These are phyloP conservation scores for Cercospora berteroae DNA, from an alignment of 2,329 filamentous ascomycete species.

Conservation along the genomic window DNA sequence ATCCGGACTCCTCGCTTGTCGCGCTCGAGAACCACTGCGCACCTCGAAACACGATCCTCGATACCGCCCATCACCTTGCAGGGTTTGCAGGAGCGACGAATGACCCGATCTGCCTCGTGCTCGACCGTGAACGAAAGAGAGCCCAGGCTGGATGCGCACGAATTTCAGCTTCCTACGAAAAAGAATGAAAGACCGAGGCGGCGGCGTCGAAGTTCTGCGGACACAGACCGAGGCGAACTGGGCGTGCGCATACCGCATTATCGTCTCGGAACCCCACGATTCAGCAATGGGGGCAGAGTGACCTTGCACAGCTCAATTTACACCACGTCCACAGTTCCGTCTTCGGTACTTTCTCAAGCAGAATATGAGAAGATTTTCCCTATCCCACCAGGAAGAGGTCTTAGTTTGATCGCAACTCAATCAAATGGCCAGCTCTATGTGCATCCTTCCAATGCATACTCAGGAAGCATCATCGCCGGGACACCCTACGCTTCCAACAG, in stretches of 20 bases:
- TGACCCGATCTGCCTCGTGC: conserved; percentile 66
- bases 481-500: conserved; percentile 14
- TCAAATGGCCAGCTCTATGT: conserved; percentile 20
- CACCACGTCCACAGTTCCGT: conserved; percentile 60
- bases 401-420: conserved; percentile 21
- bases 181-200: conserved; percentile 26
- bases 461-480: conserved; percentile 12
- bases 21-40: conserved; percentile 11
- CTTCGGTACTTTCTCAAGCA: conserved; percentile 56
- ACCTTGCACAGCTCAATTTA: conserved; percentile 79
- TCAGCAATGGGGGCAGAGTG: conserved; percentile 72
- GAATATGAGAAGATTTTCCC: conserved; percentile 45
- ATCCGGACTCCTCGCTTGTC: conserved; percentile 30
- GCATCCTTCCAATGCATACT: conserved; percentile 23
- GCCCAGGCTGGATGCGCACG: conserved; percentile 33
- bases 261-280: conserved; percentile 76
- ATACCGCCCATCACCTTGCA: conserved; percentile 25
- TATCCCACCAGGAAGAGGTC: conserved; percentile 37
- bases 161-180: conserved; percentile 29
- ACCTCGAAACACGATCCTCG: conserved; percentile 7
- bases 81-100: conserved; percentile 21
- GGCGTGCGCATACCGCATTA: conserved; percentile 68
- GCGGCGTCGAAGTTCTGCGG: conserved; percentile 33
- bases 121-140: conserved; percentile 66
- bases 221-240: conserved; percentile 29